Evolutionary conservation across 306 rosid genomes (phyloP).

Genomic region (Casuarina equisetifolia): DNA sequence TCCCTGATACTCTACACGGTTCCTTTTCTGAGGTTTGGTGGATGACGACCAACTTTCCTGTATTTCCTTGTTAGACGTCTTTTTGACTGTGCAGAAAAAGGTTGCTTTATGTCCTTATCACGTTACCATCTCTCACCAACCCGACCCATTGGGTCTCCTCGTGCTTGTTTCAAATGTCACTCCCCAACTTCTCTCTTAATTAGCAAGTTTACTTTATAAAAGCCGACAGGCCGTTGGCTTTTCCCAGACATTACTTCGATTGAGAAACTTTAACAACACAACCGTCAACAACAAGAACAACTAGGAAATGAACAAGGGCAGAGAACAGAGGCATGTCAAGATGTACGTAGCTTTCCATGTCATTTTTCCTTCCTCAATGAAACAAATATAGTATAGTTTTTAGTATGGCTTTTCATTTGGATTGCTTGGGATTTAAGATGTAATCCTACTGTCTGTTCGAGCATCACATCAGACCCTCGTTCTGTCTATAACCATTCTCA

Average conservation of each 20-base stretch:
- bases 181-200: background rate
- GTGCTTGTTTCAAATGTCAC: background rate
- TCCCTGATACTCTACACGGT: too few species aligned
- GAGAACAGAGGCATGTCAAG: background rate
- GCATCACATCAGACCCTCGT: constrained; percentile 31
- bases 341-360: background rate
- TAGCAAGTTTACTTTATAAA: background rate
- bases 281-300: background rate
- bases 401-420: background rate
- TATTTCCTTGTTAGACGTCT: background rate
- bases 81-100: background rate
- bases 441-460: constrained; percentile 22
- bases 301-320: background rate
- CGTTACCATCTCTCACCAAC: background rate
- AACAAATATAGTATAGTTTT: background rate
- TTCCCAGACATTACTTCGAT: background rate
- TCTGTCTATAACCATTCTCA: background rate
- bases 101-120: background rate
- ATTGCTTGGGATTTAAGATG: constrained; percentile 51
- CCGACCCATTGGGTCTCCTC: background rate
- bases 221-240: background rate
- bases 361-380: background rate
- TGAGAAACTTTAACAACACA: background rate
- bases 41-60: background rate
- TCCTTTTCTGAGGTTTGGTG: too few species aligned